phyloP scores from a whole-genome alignment of 192 early-diverging fungal species.

The Entomortierella beljakovae region DNA sequence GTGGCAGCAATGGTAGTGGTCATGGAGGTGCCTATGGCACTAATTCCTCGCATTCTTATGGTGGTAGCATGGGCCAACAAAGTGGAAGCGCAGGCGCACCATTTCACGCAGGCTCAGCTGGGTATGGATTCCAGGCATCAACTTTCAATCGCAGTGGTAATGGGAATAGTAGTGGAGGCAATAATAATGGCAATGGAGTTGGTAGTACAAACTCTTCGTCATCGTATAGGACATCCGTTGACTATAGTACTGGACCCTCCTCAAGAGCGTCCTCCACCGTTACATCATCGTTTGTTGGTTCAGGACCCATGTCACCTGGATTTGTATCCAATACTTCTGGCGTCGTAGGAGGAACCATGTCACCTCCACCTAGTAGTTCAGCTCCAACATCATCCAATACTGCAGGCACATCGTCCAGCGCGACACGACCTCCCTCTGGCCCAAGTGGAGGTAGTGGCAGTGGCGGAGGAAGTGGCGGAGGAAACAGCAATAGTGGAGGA shows the following conservation, averaged over 20 bases:
- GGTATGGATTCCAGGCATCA: conserved; percentile 30
- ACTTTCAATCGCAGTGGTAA: conserved; percentile 7
- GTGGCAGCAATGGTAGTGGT: conserved; percentile 4
- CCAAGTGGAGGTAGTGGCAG: conserved; percentile 8
- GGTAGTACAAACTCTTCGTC: conserved; percentile 4
- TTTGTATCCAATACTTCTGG: conserved; percentile 5
- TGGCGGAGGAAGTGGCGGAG: not conserved
- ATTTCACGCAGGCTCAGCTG: conserved; percentile 33
- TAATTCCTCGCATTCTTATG: conserved; percentile 27
- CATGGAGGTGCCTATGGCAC: conserved; percentile 5
- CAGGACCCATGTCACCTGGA: conserved; percentile 1
- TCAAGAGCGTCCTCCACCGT: not conserved
- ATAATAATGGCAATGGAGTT: conserved; percentile 1
- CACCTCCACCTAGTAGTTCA: conserved; percentile 2
- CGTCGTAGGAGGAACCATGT: conserved; percentile 8
- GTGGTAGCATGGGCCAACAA: conserved; percentile 26
- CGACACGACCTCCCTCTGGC: not conserved
- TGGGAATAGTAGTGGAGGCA: conserved; percentile 9
- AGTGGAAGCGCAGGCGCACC: conserved; percentile 44
- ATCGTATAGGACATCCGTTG: conserved; percentile 3
- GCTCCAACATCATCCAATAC: not conserved
- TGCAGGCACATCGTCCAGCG: not conserved
- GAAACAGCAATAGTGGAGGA: not conserved
- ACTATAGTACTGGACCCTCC: not conserved
- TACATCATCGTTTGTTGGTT: conserved; percentile 24